Evolutionary conservation across 495 filamentous ascomycete genomes (phyloP), one percentile per base, ranked within the genome.

Genomic region (Daldinia caldariorum): DNA sequence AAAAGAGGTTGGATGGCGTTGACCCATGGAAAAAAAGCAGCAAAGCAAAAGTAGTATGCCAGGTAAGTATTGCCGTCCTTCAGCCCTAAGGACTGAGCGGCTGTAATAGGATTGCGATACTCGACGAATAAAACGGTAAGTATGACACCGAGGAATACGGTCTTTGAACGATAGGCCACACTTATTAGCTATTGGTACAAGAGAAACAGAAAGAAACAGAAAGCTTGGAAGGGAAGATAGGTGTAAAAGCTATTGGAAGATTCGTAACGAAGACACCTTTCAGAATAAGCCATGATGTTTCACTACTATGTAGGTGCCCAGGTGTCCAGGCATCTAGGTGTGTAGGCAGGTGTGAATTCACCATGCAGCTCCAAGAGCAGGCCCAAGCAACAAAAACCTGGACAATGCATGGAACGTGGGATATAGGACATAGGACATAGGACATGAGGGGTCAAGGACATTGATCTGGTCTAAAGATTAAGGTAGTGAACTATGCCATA

Each of bases 1-100:
- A 8, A 22, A 65, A 39, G 51, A 20, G 57, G 61, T 18, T 43
- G 47, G 45, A 45, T 59, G 37, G n/a, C 10, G 31, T 1, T 3
- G 9, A 29, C 37, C 56, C 26, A n/a, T 57, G 45, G 45, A n/a
- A 22, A 18, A 63, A 66, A 70, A 66, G 58, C 32, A 62, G n/a
- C n/a, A 61, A 71, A 8, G 18, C 8, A 34, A 16, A 35, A 10
- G 26, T n/a, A n/a, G 20, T 37, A 65, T 65, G 32, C 26, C 60
- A 8, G 18, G 6, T 20, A 26, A 1, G 10, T 9, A 14, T 39
- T 35, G 34, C 29, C 31, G 34, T 8, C 54, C 10, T 50, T 51
- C 51, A 61, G 58, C 51, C 58, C 29, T 66, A 61, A 61, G 37
- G 10, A 32, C 38, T 22, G 34, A 49, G 14, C 32, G 9, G 47